Evolutionary conservation across 2,329 filamentous ascomycete species (phyloP).

Genomic region (Diaporthe eres): DNA sequence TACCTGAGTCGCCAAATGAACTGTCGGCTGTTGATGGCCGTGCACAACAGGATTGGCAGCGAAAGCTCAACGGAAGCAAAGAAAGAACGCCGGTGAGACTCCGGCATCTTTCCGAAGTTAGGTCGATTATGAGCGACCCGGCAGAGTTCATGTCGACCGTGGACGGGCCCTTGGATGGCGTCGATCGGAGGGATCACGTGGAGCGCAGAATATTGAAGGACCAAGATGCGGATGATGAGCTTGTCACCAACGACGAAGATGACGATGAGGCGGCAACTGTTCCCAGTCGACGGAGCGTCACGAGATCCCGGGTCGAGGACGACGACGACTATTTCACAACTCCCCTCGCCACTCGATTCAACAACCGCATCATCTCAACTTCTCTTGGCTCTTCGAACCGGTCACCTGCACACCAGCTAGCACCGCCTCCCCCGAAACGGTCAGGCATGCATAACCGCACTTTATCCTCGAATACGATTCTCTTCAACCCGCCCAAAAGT

Average conservation of each 20-base stretch:
- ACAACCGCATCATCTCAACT: slow-evolving; percentile 48
- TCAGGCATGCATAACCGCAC: slow-evolving; percentile 76
- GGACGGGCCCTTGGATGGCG: slow-evolving; percentile 47
- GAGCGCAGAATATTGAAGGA: slow-evolving; percentile 68
- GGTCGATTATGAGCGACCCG: slow-evolving; percentile 75
- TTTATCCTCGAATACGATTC: slow-evolving; percentile 84
- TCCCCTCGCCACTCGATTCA: slow-evolving; percentile 60
- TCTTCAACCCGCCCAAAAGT: slow-evolving; percentile 76
- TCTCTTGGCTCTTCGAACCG: slow-evolving; percentile 48
- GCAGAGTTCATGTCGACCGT: slow-evolving; percentile 70
- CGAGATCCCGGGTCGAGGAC: slow-evolving; percentile 47
- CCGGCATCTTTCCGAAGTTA: slow-evolving; percentile 67
- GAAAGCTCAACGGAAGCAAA: slow-evolving; percentile 67
- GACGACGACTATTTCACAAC: slow-evolving; percentile 69
- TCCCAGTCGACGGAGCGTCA: slow-evolving; percentile 44
- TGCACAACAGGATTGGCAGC: slow-evolving; percentile 61
- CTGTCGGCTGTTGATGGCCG: slow-evolving; percentile 65
- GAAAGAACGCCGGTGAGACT: slow-evolving; percentile 61
- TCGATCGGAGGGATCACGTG: slow-evolving; percentile 39
- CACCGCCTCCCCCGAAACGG: slow-evolving; percentile 49
- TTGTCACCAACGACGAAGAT: slow-evolving; percentile 85
- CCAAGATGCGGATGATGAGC: slow-evolving; percentile 90
- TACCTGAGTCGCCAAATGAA: slow-evolving; percentile 60
- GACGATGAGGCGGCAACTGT: slow-evolving; percentile 61
- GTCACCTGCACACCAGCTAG: slow-evolving; percentile 43